These are phyloP conservation scores for Hyphodiscus sp. DNA, from an alignment of 2,329 filamentous ascomycete species.

Conservation along the genomic window DNA sequence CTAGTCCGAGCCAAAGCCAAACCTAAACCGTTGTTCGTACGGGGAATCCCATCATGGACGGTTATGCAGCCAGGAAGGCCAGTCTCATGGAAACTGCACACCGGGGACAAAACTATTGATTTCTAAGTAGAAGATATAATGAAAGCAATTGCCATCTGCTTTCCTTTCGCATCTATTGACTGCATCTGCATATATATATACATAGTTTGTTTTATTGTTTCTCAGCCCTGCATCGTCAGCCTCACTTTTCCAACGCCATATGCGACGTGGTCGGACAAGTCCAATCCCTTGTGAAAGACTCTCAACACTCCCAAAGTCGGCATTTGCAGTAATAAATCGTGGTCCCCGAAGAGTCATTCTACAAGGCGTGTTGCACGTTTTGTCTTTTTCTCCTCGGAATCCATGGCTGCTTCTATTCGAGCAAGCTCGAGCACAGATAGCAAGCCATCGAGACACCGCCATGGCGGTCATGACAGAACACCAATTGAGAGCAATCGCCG, in stretches of 20 bases:
- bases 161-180: neutral
- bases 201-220: neutral
- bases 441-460: conserved; percentile 14
- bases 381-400: conserved; percentile 1
- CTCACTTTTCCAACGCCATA: conserved; percentile 10
- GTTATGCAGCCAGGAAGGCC: neutral
- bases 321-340: neutral
- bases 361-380: neutral
- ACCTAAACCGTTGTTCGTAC: neutral
- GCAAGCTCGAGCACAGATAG: conserved; percentile 13
- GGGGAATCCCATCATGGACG: neutral
- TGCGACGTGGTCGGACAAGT: neutral
- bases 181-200: neutral
- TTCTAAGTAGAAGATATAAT: neutral
- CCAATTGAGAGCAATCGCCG: neutral
- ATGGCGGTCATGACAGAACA: conserved; percentile 5
- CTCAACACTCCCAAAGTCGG: neutral
- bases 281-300: neutral
- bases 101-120: neutral
- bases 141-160: neutral
- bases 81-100: neutral
- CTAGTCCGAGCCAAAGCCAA: neutral
- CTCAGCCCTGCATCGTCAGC: conserved; percentile 12
- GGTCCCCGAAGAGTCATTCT: neutral
- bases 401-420: conserved; percentile 19